Evolutionary conservation across 2,329 filamentous ascomycete species (phyloP), one percentile per base, ranked within the genome.

Genomic region (Dryadomyces quercivorus): DNA sequence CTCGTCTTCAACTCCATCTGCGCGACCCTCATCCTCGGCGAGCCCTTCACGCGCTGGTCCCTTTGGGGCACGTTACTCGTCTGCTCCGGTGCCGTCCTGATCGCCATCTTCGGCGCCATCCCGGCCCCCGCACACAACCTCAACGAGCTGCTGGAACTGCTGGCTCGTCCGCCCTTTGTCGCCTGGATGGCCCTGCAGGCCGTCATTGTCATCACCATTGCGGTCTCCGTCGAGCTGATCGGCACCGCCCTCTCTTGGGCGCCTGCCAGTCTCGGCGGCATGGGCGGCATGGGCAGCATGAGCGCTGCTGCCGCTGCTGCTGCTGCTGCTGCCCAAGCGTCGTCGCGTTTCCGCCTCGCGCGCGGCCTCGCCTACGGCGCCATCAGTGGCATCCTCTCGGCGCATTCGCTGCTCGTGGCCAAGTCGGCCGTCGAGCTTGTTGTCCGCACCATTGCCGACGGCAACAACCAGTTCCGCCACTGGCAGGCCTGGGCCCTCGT

Each of bases 1-100:
- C 78, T 98, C 54, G 93, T 98, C 58, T 98, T 98, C 77, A 98
- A 98, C 74, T 95, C 92, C 55, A 89, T 97, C 69, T 95, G 94
- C 76, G 93, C 93, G 58, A 94, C 90, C 47, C 73, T 97, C 55
- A 88, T 97, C 63, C 79, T 98, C 50, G 85, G 86, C 64, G 92
- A 98, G 70, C 88, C 91, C 5, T 98, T 97, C 70, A 97, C 93
- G 52, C 81, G 80, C 67, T 94, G 90, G 78, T 96, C 92, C n/a
- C 76, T 95, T 42, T 80, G 88, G 63, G 93, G 93, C 42, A 98
- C 93, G 1, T 63, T 93, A 52, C 80, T 98, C 51, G 93, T 97
- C 45, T 92, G 88, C 59, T 76, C 75, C 21, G 93, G 93, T 53
- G 93, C 93, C n/a, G 75, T 94, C 5, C 71, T 98, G 58, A 97